Percentiles rank a stretch among this genome's conserved stretches.
These are phyloP conservation scores for Talaromyces liani DNA, from an alignment of 495 filamentous ascomycete genomes.

Conservation along the genomic window DNA sequence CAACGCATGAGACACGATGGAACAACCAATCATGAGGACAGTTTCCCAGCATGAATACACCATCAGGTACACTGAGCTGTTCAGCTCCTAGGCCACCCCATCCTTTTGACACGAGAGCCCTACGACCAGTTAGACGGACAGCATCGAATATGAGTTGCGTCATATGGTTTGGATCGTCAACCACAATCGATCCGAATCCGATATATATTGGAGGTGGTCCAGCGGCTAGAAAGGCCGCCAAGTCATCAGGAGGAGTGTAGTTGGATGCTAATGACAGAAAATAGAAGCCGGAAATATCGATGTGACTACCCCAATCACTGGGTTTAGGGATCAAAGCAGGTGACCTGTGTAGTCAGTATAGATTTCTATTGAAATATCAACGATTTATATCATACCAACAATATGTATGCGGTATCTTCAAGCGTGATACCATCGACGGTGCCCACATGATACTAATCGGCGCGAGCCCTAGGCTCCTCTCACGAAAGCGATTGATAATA, in stretches of 20 bases:
- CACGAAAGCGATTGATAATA: constrained; percentile 64
- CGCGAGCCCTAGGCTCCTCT: constrained; percentile 57
- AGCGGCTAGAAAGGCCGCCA: constrained; percentile 55
- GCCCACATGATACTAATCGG: constrained; percentile 60
- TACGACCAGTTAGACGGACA: constrained; percentile 53
- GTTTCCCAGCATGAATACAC: constrained; percentile 72
- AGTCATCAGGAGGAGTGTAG: constrained; percentile 56
- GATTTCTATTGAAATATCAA: background rate
- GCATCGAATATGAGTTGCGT: constrained; percentile 65
- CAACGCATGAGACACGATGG: constrained; percentile 62
- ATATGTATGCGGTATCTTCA: constrained; percentile 71
- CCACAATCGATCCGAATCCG: constrained; percentile 76
- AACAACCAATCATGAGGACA: constrained; percentile 83
- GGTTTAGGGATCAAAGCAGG: constrained; percentile 77
- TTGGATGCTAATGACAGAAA: constrained; percentile 58
- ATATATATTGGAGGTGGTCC: constrained; percentile 72
- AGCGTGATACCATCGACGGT: constrained; percentile 52
- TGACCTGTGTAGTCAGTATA: constrained; percentile 32
- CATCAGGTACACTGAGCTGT: constrained; percentile 49
- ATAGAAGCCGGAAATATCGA: constrained; percentile 67
- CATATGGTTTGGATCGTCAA: constrained; percentile 62
- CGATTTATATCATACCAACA: constrained; percentile 47
- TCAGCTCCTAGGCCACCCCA: constrained; percentile 71
- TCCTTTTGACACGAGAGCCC: constrained; percentile 71
- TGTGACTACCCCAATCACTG: constrained; percentile 63